These are phyloP conservation scores for California macrophylla DNA, from an alignment of 441 rosid genomes.

Conservation along the genomic window DNA sequence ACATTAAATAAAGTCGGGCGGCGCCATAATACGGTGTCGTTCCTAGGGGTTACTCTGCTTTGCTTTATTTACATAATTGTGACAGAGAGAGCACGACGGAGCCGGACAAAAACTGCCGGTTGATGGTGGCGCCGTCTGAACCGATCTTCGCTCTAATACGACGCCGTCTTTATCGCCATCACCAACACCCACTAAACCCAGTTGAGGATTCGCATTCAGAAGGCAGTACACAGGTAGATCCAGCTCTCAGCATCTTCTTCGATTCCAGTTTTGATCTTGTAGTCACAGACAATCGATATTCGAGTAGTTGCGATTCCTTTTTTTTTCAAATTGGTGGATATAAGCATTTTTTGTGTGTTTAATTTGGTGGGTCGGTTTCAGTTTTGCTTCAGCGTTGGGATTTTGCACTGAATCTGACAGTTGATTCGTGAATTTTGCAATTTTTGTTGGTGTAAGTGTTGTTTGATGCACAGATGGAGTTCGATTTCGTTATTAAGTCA, in stretches of 20 bases:
- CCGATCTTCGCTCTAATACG: constrained; percentile 4
- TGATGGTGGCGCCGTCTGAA: constrained; percentile 1
- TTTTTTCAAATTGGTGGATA: neutral
- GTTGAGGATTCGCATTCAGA: neutral
- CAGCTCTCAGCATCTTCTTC: neutral
- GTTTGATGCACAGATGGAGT: neutral
- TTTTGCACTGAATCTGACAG: neutral
- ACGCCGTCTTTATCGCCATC: neutral
- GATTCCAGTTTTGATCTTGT: neutral
- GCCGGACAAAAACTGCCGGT: constrained; percentile 15
- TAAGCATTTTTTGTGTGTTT: neutral
- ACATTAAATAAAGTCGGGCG: neutral
- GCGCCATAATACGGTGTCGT: neutral
- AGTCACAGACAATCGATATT: too few species aligned
- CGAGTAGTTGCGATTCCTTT: neutral
- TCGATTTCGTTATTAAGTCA: neutral
- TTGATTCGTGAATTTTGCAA: neutral
- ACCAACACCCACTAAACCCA: neutral
- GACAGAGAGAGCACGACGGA: constrained; percentile 16
- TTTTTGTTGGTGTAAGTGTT: neutral
- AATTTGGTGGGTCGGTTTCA: constrained; percentile 1
- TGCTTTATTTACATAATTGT: neutral
- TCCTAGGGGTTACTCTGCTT: neutral
- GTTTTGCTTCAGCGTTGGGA: neutral
- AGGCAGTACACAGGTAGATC: neutral